Percentiles rank a stretch among this genome's conserved stretches.
phyloP scores from a whole-genome alignment of 345 rosid species.

The Populus deltoides region DNA sequence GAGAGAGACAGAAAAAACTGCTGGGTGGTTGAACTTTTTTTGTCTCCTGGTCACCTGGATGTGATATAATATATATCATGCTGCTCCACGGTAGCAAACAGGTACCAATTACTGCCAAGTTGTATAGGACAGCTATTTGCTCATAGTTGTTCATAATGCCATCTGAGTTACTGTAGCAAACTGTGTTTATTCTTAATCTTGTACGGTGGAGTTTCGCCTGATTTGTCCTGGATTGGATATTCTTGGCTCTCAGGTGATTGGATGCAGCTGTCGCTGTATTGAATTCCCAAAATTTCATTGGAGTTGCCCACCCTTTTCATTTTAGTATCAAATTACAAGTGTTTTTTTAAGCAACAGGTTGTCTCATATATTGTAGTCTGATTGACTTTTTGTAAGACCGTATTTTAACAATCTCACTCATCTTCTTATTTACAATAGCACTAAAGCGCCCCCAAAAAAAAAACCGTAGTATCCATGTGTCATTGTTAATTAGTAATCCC shows the following conservation, averaged over 20 bases:
- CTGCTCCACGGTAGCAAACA: not conserved
- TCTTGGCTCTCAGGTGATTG: not conserved
- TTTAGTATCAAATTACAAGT: not conserved
- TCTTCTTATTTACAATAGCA: not conserved
- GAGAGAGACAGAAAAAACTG: not conserved
- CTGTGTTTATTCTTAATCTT: not conserved
- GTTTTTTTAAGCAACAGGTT: not conserved
- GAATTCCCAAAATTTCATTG: not conserved
- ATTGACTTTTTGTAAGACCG: not conserved
- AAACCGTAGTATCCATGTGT: too few relatives aligned
- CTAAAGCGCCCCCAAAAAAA: not conserved
- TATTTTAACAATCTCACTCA: not conserved
- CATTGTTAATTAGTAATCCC: not conserved
- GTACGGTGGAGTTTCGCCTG: not conserved
- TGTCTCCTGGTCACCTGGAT: not conserved
- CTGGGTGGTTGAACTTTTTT: not conserved
- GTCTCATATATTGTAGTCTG: not conserved
- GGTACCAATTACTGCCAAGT: not conserved
- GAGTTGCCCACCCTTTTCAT: conserved; percentile 7
- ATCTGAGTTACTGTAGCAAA: not conserved
- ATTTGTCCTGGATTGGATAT: not conserved
- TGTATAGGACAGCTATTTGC: not conserved
- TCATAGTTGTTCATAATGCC: not conserved
- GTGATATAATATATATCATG: not conserved
- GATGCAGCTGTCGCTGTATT: not conserved